These are phyloP conservation scores for Coccomyxa sp. DNA, from an alignment of 139 green algal genomes.

Conservation along the genomic window DNA sequence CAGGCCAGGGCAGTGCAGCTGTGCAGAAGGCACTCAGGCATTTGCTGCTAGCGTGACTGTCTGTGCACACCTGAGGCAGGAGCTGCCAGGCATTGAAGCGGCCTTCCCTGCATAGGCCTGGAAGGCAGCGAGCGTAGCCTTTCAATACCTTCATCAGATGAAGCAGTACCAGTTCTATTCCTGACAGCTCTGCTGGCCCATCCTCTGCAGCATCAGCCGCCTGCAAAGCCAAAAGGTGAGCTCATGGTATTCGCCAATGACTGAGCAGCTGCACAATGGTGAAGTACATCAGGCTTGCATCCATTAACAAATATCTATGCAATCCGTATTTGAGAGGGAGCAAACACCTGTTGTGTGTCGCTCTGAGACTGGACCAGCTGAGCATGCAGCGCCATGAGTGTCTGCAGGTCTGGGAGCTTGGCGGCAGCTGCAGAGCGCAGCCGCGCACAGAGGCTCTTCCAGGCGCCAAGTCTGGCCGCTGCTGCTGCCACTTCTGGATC, in stretches of 20 bases:
- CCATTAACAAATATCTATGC: no score
- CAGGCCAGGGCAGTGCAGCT: no score
- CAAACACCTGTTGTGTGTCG: no score
- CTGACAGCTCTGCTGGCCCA: no score
- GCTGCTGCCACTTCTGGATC: slow-evolving; percentile 5
- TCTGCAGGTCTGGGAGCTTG: slow-evolving; percentile 40
- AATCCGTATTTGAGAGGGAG: no score
- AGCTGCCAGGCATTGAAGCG: slow-evolving; percentile 34
- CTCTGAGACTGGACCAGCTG: not conserved
- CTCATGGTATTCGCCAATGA: no score
- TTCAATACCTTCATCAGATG: slow-evolving; percentile 24
- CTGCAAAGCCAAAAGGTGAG: no score
- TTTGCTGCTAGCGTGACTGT: not conserved
- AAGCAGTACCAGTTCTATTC: not conserved
- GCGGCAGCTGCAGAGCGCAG: slow-evolving; percentile 12
- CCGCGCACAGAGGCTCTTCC: not conserved
- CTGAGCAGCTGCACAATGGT: no score
- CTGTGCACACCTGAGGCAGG: slow-evolving; percentile 28
- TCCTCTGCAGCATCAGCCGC: no score
- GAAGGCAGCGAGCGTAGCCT: slow-evolving; percentile 29
- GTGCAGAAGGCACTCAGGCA: not conserved
- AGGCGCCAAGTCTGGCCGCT: slow-evolving; percentile 3
- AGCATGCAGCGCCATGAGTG: slow-evolving; percentile 31
- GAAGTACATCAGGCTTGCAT: no score
- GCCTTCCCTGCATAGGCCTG: slow-evolving; percentile 33